Conservation (phyloP, 2,329 filamentous ascomycete genomes). For the Alternaria triticimaculans region DNA sequence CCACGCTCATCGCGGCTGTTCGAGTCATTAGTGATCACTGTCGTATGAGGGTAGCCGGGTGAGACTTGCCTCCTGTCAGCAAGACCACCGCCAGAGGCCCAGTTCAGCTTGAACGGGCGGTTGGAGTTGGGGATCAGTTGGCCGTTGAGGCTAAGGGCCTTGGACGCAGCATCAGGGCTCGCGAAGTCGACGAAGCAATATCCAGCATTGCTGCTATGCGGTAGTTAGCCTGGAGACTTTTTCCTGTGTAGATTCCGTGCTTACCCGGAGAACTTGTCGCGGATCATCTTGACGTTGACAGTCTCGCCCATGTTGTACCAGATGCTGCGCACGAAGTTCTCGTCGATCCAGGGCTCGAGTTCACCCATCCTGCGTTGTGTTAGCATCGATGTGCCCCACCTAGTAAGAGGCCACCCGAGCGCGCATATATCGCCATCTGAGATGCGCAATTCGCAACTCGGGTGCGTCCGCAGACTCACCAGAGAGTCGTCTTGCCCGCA, state of each 20-base stretch:
- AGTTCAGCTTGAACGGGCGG: slow-evolving; percentile 98
- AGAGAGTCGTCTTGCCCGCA: slow-evolving; percentile 60
- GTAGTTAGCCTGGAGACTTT: slow-evolving; percentile 38
- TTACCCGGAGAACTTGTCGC: slow-evolving; percentile 98
- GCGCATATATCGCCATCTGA: neutral
- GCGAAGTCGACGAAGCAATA: slow-evolving; percentile 98
- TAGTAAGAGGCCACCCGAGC: neutral
- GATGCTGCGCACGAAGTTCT: slow-evolving; percentile 96
- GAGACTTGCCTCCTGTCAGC: slow-evolving; percentile 81
- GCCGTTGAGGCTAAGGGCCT: slow-evolving; percentile 90
- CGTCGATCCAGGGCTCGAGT: slow-evolving; percentile 98
- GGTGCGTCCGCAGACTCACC: slow-evolving; percentile 47
- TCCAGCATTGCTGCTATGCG: slow-evolving; percentile 88
- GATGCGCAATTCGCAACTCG: neutral
- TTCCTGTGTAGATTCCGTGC: slow-evolving; percentile 21
- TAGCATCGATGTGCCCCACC: slow-evolving; percentile 19
- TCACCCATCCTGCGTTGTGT: slow-evolving; percentile 85
- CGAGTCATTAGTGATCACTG: slow-evolving; percentile 24
- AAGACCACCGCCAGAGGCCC: slow-evolving; percentile 94
- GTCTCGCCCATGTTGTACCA: slow-evolving; percentile 93
- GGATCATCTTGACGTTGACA: slow-evolving; percentile 99
- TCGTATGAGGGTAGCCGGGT: neutral
- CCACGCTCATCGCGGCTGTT: slow-evolving; percentile 84
- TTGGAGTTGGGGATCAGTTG: slow-evolving; percentile 90
- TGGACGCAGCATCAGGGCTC: slow-evolving; percentile 81